Percentiles rank a stretch among this genome's conserved stretches.
These are phyloP conservation scores for Pseudopithomyces chartarum DNA, from an alignment of 2,329 filamentous ascomycete species.

Conservation along the genomic window DNA sequence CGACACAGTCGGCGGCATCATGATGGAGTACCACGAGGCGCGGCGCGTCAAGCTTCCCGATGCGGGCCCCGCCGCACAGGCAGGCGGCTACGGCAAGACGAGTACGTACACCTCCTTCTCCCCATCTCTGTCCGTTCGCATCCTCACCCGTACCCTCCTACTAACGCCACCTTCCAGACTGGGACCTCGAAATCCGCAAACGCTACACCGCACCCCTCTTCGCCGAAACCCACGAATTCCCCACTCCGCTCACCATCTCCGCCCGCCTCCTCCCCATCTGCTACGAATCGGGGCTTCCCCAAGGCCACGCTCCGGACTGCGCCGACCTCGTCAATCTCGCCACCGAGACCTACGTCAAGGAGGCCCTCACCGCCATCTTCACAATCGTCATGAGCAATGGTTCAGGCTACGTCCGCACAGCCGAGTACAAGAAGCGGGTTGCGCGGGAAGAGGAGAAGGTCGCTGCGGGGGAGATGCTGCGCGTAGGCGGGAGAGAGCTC, in stretches of 20 bases:
- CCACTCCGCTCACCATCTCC: slow-evolving; percentile 61
- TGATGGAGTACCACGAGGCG: slow-evolving; percentile 44
- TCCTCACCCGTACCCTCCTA: background rate
- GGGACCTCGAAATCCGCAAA: slow-evolving; percentile 69
- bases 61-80: slow-evolving; percentile 67
- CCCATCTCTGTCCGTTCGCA: no score
- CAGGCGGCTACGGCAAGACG: slow-evolving; percentile 78
- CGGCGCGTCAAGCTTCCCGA: slow-evolving; percentile 56
- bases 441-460: slow-evolving; percentile 75
- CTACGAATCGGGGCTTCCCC: slow-evolving; percentile 66
- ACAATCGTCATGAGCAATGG: slow-evolving; percentile 61
- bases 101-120: slow-evolving; percentile 57
- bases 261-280: slow-evolving; percentile 68
- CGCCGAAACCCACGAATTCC: slow-evolving; percentile 67
- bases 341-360: slow-evolving; percentile 67
- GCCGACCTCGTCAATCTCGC: slow-evolving; percentile 66
- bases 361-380: slow-evolving; percentile 61
- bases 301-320: slow-evolving; percentile 58
- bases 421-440: slow-evolving; percentile 76
- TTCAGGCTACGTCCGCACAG: slow-evolving; percentile 69
- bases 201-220: slow-evolving; percentile 67
- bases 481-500: slow-evolving; percentile 77
- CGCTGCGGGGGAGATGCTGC: slow-evolving; percentile 72
- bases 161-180: slow-evolving; percentile 48
- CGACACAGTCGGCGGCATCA: slow-evolving; percentile 23